Evolutionary conservation across 1,284 basidiomycete species (phyloP), one percentile per base, ranked within the genome.

Genomic region (Austroboletus niveus): DNA sequence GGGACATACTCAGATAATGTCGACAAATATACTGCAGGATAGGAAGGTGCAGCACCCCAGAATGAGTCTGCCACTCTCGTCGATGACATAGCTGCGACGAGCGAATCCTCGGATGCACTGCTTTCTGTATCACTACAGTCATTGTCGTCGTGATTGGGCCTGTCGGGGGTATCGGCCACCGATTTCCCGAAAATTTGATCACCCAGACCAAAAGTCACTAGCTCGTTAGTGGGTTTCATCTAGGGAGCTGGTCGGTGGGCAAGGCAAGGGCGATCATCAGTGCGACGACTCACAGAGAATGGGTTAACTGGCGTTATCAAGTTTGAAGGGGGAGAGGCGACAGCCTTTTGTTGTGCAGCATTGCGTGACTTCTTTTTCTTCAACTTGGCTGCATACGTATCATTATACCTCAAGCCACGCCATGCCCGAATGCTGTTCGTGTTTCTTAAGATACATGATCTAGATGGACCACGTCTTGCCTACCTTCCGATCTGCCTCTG

Each of bases 401-500:
- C 75, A 61, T 92, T 92, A 60, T 76, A 81, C 39, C 85, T 76
- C 49, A 92, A 63, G 9, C 82, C 85, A 58, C 90, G 77, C 83
- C 85, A 92, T 39, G 87, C 89, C 30, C 89, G 84, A 46, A 92
- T 72, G 62, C 89, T 92, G 60, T 55, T 45, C 22, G 36, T 47
- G 15, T 47, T 40, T 22, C 6, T 58, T 59, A 2, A 60, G 57
- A 61, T 42, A 47, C 22, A 40, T 43, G 44, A 44, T 46, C 17
- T 40, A 8, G 17, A 41, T 27, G 45, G 31, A 39, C 27, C 42
- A 39, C 48, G 57, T 56, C 56, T 49, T 44, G 75, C 85, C 71
- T 74, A 87, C 86, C 85, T 85, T 60, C 87, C 88, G 30, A 77
- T 72, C 66, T 85, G 84, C 52, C 77, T 75, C 64, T 93, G 89